Conservation (phyloP, 108 stramenopile species). For the Bacterosira constricta region DNA sequence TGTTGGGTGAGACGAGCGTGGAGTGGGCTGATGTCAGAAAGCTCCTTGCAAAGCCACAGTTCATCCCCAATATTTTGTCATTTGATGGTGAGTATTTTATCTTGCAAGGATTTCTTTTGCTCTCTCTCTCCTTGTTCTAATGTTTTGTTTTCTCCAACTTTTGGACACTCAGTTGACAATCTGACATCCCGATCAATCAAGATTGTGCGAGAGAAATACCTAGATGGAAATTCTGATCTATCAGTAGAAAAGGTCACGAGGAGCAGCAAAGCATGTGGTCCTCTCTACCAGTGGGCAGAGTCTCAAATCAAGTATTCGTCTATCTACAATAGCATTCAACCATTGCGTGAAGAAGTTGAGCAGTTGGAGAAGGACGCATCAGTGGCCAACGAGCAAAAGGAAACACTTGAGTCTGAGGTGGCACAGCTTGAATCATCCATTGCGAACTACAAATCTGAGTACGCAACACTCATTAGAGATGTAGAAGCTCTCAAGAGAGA, state of each 20-base stretch:
- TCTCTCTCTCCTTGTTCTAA: not conserved
- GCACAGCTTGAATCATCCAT: slow-evolving; percentile 88
- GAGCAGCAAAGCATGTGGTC: slow-evolving; percentile 95
- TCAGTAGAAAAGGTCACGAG: slow-evolving; percentile 70
- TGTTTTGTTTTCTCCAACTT: not conserved
- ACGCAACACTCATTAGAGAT: slow-evolving; percentile 93
- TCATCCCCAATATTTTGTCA: slow-evolving; percentile 96
- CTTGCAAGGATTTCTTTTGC: not conserved
- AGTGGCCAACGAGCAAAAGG: slow-evolving; percentile 76
- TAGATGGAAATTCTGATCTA: slow-evolving; percentile 79
- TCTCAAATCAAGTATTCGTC: slow-evolving; percentile 93
- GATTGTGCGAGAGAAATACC: slow-evolving; percentile 82
- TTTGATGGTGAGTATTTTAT: slow-evolving; percentile 58
- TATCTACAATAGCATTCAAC: slow-evolving; percentile 95
- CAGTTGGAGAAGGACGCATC: slow-evolving; percentile 78
- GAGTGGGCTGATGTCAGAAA: slow-evolving; percentile 97
- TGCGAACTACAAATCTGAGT: slow-evolving; percentile 94
- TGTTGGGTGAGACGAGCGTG: slow-evolving; percentile 90
- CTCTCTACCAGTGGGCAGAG: slow-evolving; percentile 96
- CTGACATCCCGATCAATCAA: slow-evolving; percentile 83
- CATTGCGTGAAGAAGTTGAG: slow-evolving; percentile 96
- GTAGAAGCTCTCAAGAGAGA: slow-evolving; percentile 95
- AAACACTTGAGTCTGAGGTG: slow-evolving; percentile 81
- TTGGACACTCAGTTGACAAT: slow-evolving; percentile 87
- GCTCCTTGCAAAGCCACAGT: slow-evolving; percentile 87